Percentiles rank a stretch among this genome's conserved stretches.
phyloP scores from a whole-genome alignment of 805 yeast genomes.

The Zygoascus biomembranicola region DNA sequence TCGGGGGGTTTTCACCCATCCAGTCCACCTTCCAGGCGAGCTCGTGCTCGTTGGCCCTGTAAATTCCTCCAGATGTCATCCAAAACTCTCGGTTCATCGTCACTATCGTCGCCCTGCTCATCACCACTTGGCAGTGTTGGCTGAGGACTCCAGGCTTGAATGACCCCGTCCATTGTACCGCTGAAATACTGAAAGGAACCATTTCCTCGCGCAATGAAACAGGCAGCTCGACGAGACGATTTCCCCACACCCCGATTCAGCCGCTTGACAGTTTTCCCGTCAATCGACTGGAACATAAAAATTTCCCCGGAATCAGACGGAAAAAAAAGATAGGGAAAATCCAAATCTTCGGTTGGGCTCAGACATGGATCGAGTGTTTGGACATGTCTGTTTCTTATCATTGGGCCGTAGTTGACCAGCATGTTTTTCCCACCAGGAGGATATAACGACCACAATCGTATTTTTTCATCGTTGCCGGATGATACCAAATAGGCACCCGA shows the following conservation, averaged over 20 bases:
- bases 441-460: conserved; percentile 67
- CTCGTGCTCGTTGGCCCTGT: background rate
- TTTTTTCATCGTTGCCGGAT: conserved; percentile 72
- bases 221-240: conserved; percentile 36
- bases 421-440: conserved; percentile 48
- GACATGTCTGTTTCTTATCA: conserved; percentile 53
- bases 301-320: conserved; percentile 75
- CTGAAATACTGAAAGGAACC: conserved; percentile 41
- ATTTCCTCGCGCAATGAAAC: conserved; percentile 43
- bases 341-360: conserved; percentile 45
- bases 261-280: conserved; percentile 56
- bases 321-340: conserved; percentile 49
- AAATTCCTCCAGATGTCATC: conserved; percentile 8
- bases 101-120: conserved; percentile 4
- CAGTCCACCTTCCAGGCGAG: background rate
- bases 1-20: background rate
- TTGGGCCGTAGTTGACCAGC: conserved; percentile 68
- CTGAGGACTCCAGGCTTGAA: conserved; percentile 48
- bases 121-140: background rate
- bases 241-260: conserved; percentile 39
- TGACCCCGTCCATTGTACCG: conserved; percentile 63
- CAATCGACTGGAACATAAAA: conserved; percentile 45
- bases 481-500: conserved; percentile 55
- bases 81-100: conserved; percentile 8
- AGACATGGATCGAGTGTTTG: conserved; percentile 52